Evolutionary conservation across 257 asterid genomes (phyloP).

Genomic region (Capsicum chinense): DNA sequence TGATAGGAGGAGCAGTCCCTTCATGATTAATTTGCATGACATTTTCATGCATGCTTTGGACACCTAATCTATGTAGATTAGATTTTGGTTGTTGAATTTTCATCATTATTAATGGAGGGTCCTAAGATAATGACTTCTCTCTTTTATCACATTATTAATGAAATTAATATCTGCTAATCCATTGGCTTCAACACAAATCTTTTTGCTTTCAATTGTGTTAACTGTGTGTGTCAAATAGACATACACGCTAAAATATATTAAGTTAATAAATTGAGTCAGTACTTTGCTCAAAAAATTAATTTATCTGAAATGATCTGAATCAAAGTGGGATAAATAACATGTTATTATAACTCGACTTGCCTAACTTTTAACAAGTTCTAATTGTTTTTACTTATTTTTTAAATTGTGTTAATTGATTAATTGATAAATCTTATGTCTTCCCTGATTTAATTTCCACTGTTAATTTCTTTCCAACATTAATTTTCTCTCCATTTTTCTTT

Average conservation of each 20-base stretch:
- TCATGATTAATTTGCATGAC: conserved; percentile 30
- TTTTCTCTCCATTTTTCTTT: not conserved
- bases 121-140: conserved; percentile 24
- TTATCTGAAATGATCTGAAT: not conserved
- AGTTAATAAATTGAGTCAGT: not conserved
- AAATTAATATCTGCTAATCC: not conserved
- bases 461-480: not conserved
- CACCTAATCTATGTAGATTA: not conserved
- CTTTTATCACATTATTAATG: conserved; percentile 1
- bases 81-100: conserved; percentile 25
- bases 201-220: not conserved
- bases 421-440: not conserved
- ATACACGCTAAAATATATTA: not conserved
- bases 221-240: not conserved
- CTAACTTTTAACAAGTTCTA: not conserved
- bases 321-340: not conserved
- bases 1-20: not conserved
- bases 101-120: conserved; percentile 6
- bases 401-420: no score
- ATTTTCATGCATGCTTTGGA: conserved; percentile 35
- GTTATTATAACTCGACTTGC: not conserved
- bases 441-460: not conserved
- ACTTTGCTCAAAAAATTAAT: not conserved
- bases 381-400: no score
- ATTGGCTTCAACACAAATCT: conserved; percentile 22